Percentiles rank a stretch among this genome's conserved stretches.
Conservation (phyloP, 768 basidiomycete species). For the Rhizopogon vulgaris region DNA sequence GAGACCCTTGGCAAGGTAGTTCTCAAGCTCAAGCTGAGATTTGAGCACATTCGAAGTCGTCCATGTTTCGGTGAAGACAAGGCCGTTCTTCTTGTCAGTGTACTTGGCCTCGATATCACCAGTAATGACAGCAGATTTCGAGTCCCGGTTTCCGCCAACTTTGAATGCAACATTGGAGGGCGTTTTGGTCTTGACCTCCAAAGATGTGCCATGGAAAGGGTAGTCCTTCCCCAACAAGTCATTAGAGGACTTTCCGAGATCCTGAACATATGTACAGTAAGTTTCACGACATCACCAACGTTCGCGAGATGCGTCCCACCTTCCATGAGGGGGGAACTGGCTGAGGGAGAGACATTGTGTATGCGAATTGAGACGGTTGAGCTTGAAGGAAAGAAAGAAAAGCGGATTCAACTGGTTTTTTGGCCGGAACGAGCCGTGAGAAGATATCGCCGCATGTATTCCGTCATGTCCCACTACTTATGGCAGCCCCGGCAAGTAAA, state of each 20-base stretch:
- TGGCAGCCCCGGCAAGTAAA: too few species aligned
- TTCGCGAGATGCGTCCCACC: conserved; percentile 36
- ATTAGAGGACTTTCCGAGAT: conserved; percentile 95
- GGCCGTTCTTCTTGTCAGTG: conserved; percentile 84
- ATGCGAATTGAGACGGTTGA: conserved; percentile 20
- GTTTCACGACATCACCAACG: background rate
- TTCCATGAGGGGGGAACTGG: conserved; percentile 98
- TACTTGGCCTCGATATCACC: conserved; percentile 97
- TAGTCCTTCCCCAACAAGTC: conserved; percentile 94
- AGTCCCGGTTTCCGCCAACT: conserved; percentile 78
- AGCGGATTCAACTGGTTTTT: conserved; percentile 4
- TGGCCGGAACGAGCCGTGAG: conserved; percentile 24
- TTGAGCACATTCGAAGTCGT: conserved; percentile 91
- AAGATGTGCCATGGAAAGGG: conserved; percentile 62
- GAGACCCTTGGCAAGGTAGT: conserved; percentile 95
- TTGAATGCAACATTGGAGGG: conserved; percentile 91
- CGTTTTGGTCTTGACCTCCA: conserved; percentile 87
- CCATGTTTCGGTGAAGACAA: conserved; percentile 94
- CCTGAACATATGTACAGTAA: conserved; percentile 37
- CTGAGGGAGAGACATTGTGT: conserved; percentile 83
- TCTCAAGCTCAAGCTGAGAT: conserved; percentile 90
- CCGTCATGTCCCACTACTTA: too few species aligned
- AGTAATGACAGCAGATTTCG: conserved; percentile 64
- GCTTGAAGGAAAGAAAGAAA: conserved; percentile 5
- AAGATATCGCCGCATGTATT: conserved; percentile 8